Conservation (phyloP, 176 grass and related monocot species). For the Aegilops sharonensis region DNA sequence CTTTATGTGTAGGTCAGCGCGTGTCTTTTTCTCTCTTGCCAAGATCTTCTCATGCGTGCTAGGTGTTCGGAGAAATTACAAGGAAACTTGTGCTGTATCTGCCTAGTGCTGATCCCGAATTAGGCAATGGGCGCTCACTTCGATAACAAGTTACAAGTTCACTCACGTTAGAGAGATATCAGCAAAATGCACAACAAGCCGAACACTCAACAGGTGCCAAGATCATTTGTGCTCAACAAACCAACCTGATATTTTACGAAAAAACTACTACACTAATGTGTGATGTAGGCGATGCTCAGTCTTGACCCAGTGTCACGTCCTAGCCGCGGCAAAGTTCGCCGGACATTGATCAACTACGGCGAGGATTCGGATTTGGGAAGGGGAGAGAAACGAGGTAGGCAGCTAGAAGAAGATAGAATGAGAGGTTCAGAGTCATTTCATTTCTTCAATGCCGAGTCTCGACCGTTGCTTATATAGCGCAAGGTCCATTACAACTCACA, state of each 20-base stretch:
- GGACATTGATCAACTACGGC: no score
- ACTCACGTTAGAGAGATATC: neutral
- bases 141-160: neutral
- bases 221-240: neutral
- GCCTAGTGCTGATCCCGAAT: neutral
- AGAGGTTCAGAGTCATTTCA: no score
- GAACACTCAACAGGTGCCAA: neutral
- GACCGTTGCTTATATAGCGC: no score
- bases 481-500: no score
- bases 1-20: neutral
- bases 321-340: no score
- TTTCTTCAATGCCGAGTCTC: no score
- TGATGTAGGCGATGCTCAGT: neutral
- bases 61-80: slow-evolving; percentile 39
- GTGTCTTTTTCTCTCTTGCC: neutral
- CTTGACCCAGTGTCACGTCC: neutral
- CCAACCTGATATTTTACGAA: neutral
- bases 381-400: no score
- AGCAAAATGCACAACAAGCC: neutral
- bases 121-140: neutral
- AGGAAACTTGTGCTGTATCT: neutral
- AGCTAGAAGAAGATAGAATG: no score
- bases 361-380: no score
- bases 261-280: neutral
- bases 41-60: neutral